Evolutionary conservation across 805 yeast genomes (phyloP), one percentile per base, ranked within the genome.

Genomic region (Sugiyamaella marilandica): DNA sequence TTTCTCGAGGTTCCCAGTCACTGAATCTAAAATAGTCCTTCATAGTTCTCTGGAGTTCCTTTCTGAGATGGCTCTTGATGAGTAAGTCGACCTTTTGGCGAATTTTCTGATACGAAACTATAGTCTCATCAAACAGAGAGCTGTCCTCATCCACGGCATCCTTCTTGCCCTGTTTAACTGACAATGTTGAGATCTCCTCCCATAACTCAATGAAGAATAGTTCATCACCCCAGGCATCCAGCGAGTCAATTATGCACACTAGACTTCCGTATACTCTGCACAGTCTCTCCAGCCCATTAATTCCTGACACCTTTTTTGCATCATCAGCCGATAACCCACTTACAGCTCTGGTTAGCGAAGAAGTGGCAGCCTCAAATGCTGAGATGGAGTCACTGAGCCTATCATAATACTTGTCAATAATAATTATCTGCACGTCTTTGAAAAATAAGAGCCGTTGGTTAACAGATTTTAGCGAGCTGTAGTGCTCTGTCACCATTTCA

Each of bases 371-470:
- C 45, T 73, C 77, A 55, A 78, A 74, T 1, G 74, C 73, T 32
- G 71, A 69, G 31, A 75, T 66, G 13, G 77, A 72, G 11, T 68
- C 70, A 35, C 70, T 65, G 36, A 82, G 63, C 11, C 70, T 69
- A 5, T 69, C 71, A 55, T 71, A 73, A 61, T 82, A 84, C 39
- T 68, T 68, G 49, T 83, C 84, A 26, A 85, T 61, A 26, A 85
- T 62, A 21, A 73, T 71, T 43, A 84, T 63, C 63, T 85, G 91
- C 43, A 85, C 77, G 19, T 76, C 78, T 16, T 80, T 70, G 7
- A 84, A 70, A 56, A 81, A 82, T 57, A 77, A 74, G 52, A 82
- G 69, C 55, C 83, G 82, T 57, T 74, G 79, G 44, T 76, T 76
- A 55, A 82, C 71, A 24, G 82, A 72, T 35, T 71, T 70, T 10